Evolutionary conservation across 768 basidiomycete species (phyloP), one percentile per base, ranked within the genome.

Genomic region (Hirschioporus abietinus): DNA sequence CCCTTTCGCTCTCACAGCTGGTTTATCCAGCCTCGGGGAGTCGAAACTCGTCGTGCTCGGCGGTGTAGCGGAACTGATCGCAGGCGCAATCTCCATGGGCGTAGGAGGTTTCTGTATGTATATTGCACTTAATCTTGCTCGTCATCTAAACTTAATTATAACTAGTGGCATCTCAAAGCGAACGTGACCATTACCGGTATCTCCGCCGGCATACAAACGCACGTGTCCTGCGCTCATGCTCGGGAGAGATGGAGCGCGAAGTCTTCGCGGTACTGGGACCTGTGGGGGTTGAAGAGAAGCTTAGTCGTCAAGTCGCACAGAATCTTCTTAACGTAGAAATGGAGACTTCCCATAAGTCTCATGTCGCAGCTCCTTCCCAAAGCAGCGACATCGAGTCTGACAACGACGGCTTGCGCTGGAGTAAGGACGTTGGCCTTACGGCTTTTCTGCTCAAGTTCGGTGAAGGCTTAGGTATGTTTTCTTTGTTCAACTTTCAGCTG

Each of bases 1-100:
- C 0, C 95, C 95, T 0, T 96, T 96, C 74, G 95, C 95, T 9
- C 80, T 96, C 52, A 87, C 95, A 1, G 95, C 95, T 5, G 95
- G 95, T 65, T 84, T 96, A 26, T 92, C 92, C 12, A 90, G 95
- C 12, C 83, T 97, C 52, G 96, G 96, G 61, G 88, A 92, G 67
- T 95, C 93, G 7, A 87, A 84, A 65, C 84, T 98, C n/a, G 97
- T 99, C 69, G 90, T 96, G 63, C 84, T 96, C 30, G 96, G 95
- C 65, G 97, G 97, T 18, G 79, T 97, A 36, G 96, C 97, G 0
- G 97, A 99, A 76, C 89, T 99, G 70, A 93, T 96, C 66, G 94
- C 96, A 1, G 97, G 97, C 7, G 93, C 96, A 15, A 92, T 99
- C 60, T 95, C 92, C 1, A 99, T 99, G 96, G 97, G 97, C 68